These are phyloP conservation scores for Saraca asoca DNA, from an alignment of 331 rosid genomes.

Conservation along the genomic window DNA sequence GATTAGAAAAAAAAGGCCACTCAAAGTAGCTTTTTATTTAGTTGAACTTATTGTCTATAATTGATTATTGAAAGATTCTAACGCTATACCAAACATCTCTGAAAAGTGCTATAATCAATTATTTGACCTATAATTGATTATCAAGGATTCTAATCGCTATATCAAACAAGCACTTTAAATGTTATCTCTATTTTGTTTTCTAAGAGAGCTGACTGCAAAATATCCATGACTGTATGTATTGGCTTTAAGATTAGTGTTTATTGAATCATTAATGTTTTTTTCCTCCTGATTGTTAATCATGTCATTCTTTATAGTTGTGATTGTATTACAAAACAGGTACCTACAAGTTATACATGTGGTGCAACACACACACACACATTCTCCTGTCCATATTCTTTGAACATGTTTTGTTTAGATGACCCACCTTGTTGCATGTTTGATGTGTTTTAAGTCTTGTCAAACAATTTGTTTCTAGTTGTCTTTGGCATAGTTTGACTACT, in stretches of 20 bases:
- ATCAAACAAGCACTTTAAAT: too few relatives aligned
- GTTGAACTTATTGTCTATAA: too few relatives aligned
- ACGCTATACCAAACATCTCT: too few relatives aligned
- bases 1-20: too few relatives aligned
- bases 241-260: not conserved
- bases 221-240: not conserved
- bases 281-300: not conserved
- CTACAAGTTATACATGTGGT: not conserved
- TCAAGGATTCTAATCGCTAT: too few relatives aligned
- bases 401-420: not conserved
- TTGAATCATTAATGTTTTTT: not conserved
- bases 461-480: constrained; percentile 1
- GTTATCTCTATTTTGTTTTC: constrained; percentile 11
- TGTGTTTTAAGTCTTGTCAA: not conserved
- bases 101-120: too few relatives aligned
- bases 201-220: not conserved
- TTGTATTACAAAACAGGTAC: not conserved
- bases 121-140: too few relatives aligned
- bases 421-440: not conserved
- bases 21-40: too few relatives aligned
- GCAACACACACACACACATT: not conserved
- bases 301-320: not conserved
- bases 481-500: constrained; percentile 3
- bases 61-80: too few relatives aligned
- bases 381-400: not conserved